Evolutionary conservation across 352 stramenopile species (phyloP), one percentile per base, ranked within the genome.

Genomic region (Pythium myriotylum): DNA sequence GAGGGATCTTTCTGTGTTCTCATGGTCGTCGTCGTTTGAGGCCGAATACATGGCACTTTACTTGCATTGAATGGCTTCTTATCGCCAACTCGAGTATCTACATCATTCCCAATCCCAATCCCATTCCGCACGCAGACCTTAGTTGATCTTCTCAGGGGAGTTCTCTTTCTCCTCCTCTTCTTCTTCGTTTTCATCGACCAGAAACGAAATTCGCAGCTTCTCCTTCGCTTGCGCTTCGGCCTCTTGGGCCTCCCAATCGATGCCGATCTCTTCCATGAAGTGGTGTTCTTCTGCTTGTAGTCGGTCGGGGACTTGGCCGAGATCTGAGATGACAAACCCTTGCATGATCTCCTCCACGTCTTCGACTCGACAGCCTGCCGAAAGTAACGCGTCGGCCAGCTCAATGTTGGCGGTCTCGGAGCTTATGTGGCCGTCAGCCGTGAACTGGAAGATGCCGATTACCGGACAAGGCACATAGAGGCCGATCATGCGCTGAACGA

Each of bases 131-230:
- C 20, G 17, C 40, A 47, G 0, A 24, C 20, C 20, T 47, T 20
- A 54, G 23, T 61, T 59, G 29, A 12, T n/a, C 40, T 59, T 20
- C 8, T 24, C 20, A 4, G 39, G 22, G 16, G 20, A 26, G 27
- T 55, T 65, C 19, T 57, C 62, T 9, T 70, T 65, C 27, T 65
- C 55, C n/a, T 70, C 56, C 6, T 56, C 29, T 1, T 63, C 45
- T 24, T 62, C 62, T n/a, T 57, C 37, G 23, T 46, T 55, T 8
- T 70, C 41, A 24, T 56, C 62, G 0, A 70, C 49, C 9, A 70
- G 32, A 37, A 59, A 70, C 5, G 62, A 70, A 23, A 70, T 70
- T 6, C 62, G 41, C 24, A 70, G 43, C 62, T 70, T 70, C 40
- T 69, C 62, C n/a, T 64, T 69, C 8, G 62, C 62, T 56, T 68